A percentile compares a stretch with the other conserved stretches of the same genome.
Conservation (phyloP, 2,329 filamentous ascomycete species). For the Claviceps digitariae region DNA sequence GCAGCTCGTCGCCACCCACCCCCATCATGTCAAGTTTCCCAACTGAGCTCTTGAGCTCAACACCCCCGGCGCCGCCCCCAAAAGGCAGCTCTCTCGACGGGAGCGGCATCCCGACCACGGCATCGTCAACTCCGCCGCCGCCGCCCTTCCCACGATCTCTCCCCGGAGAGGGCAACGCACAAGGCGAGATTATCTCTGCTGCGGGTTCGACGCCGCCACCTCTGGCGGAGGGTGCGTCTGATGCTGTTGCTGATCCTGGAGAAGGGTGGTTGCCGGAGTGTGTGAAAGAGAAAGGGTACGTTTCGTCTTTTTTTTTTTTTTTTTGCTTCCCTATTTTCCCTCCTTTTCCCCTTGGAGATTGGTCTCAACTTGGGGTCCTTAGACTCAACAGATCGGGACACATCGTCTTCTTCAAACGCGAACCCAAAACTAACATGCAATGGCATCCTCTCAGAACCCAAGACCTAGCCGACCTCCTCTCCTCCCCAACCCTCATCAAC, state of each 20-base stretch:
- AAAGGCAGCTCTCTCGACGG: slow-evolving; percentile 58
- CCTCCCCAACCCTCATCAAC: slow-evolving; percentile 51
- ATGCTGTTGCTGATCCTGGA: slow-evolving; percentile 40
- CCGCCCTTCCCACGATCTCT: slow-evolving; percentile 1
- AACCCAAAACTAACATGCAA: not conserved
- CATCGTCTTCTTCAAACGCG: too few relatives aligned
- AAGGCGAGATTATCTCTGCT: slow-evolving; percentile 3
- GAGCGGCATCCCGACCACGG: slow-evolving; percentile 38
- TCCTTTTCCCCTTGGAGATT: too few relatives aligned
- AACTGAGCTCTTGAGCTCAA: slow-evolving; percentile 15
- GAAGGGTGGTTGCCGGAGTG: slow-evolving; percentile 67
- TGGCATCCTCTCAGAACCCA: slow-evolving; percentile 44
- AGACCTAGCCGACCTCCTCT: slow-evolving; percentile 59
- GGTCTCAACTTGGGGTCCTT: too few relatives aligned
- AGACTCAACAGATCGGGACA: too few relatives aligned
- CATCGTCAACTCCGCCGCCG: slow-evolving; percentile 17
- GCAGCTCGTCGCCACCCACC: not conserved
- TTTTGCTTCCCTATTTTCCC: too few relatives aligned
- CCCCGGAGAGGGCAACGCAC: not conserved
- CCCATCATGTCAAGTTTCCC: slow-evolving; percentile 17
- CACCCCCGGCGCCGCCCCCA: slow-evolving; percentile 56
- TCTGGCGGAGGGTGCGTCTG: slow-evolving; percentile 9
- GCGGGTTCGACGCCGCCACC: slow-evolving; percentile 14
- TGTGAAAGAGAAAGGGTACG: slow-evolving; percentile 71
- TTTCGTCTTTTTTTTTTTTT: too few relatives aligned